Evolutionary conservation across 208 protist species (phyloP).

Genomic region (Novymonas esmeraldas): DNA sequence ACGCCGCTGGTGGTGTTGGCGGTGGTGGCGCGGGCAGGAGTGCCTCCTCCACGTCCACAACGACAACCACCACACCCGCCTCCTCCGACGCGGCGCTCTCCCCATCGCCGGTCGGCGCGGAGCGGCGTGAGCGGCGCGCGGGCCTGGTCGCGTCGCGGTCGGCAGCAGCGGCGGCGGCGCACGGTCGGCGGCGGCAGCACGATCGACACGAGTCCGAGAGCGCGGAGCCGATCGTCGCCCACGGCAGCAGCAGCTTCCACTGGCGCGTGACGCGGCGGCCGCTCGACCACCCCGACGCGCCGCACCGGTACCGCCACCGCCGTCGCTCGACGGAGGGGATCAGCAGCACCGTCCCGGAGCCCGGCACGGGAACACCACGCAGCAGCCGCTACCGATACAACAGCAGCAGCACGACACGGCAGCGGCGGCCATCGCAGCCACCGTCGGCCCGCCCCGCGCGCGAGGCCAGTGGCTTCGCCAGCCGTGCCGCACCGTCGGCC

Average conservation of each 20-base stretch:
- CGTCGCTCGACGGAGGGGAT: slow-evolving; percentile 17
- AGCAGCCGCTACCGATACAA: slow-evolving; percentile 34
- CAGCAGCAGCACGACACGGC: slow-evolving; percentile 3
- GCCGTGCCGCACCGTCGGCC: too few relatives aligned
- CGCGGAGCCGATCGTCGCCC: slow-evolving; percentile 2
- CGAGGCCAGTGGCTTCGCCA: not conserved
- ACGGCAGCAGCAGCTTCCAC: not conserved
- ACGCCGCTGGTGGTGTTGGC: too few relatives aligned
- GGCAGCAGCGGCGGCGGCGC: not conserved
- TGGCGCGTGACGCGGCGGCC: slow-evolving; percentile 4
- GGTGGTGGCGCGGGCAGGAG: not conserved
- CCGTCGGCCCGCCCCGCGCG: not conserved
- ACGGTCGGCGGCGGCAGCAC: not conserved
- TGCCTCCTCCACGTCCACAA: not conserved
- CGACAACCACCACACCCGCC: slow-evolving; percentile 2
- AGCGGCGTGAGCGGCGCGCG: not conserved
- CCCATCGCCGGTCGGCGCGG: not conserved
- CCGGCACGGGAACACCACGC: slow-evolving; percentile 41
- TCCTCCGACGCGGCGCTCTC: not conserved
- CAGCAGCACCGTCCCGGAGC: slow-evolving; percentile 44
- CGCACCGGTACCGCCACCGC: slow-evolving; percentile 9
- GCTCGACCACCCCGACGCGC: slow-evolving; percentile 1
- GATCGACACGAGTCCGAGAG: not conserved
- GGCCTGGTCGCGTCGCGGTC: not conserved
- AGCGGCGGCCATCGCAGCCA: slow-evolving; percentile 1